These are phyloP conservation scores for Didymella keratinophila DNA, from an alignment of 2,329 filamentous ascomycete species.

Conservation along the genomic window DNA sequence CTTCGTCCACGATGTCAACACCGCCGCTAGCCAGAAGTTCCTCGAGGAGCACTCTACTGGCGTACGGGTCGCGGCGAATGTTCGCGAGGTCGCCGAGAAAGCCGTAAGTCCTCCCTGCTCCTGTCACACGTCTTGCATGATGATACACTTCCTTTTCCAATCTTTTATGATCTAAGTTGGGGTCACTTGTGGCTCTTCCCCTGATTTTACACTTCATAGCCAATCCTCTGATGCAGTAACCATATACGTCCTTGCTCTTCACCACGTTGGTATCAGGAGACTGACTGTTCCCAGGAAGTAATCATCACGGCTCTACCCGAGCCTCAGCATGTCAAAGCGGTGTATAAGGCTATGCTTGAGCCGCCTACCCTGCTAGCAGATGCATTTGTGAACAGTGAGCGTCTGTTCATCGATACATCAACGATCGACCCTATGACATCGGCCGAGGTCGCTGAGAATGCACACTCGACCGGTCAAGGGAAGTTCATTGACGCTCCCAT, in stretches of 20 bases:
- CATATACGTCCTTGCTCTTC: conserved; percentile 15
- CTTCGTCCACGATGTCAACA: conserved; percentile 71
- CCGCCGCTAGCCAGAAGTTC: conserved; percentile 64
- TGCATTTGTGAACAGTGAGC: conserved; percentile 61
- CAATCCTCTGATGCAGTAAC: conserved; percentile 72
- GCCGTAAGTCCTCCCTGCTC: conserved; percentile 61
- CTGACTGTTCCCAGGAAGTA: conserved; percentile 68
- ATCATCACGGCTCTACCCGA: conserved; percentile 91
- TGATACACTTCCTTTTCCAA: conserved; percentile 57
- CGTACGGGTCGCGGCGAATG: conserved; percentile 64
- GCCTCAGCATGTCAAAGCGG: conserved; percentile 82
- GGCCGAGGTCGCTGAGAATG: conserved; percentile 74
- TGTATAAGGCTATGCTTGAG: conserved; percentile 79
- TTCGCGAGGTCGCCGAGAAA: conserved; percentile 70
- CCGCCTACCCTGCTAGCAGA: conserved; percentile 61
- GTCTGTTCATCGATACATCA: conserved; percentile 93
- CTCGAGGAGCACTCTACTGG: conserved; percentile 61
- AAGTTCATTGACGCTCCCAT: conserved; percentile 94
- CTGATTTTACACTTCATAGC: conserved; percentile 73
- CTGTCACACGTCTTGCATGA: conserved; percentile 52
- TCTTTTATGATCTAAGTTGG: conserved; percentile 77
- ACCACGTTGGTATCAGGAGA: conserved; percentile 6
- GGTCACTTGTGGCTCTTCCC: conserved; percentile 62
- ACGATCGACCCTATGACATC: conserved; percentile 94
- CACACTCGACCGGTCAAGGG: conserved; percentile 72